Evolutionary conservation across 1,284 basidiomycete genomes (phyloP).

Genomic region (Wolfiporia cocos): DNA sequence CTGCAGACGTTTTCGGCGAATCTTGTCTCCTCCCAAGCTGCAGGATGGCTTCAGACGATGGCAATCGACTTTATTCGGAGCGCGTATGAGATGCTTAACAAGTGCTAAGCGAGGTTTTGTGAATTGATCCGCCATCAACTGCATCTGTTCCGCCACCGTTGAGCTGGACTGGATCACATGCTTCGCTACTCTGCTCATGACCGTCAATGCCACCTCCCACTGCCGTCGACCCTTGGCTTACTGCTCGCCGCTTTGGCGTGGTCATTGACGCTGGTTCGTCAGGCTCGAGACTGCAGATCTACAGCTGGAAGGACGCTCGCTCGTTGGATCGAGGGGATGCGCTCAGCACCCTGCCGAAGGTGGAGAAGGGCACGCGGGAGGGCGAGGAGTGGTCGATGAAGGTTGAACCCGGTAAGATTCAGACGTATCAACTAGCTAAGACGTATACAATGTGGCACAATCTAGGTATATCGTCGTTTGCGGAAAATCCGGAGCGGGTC

Average conservation of each 20-base stretch:
- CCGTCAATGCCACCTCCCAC: conserved; percentile 67
- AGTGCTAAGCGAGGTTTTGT: no score
- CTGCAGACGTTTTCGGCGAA: no score
- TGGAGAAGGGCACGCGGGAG: conserved; percentile 86
- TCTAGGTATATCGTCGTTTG: conserved; percentile 80
- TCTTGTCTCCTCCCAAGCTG: no score
- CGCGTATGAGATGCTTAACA: no score
- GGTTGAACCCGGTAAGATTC: conserved; percentile 81
- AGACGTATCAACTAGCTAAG: not conserved
- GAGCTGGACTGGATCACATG: conserved; percentile 2
- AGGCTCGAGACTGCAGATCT: conserved; percentile 93
- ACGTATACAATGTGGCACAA: not conserved
- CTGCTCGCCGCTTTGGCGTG: conserved; percentile 84
- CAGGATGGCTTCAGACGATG: no score
- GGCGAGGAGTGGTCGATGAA: conserved; percentile 87
- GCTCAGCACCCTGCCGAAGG: conserved; percentile 60
- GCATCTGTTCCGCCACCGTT: not conserved
- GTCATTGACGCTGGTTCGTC: conserved; percentile 98
- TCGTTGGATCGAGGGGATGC: conserved; percentile 38
- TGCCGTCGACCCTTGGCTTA: conserved; percentile 63
- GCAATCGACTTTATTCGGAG: no score
- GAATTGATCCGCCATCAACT: no score
- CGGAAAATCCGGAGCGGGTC: conserved; percentile 62
- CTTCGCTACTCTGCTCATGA: conserved; percentile 9
- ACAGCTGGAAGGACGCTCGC: conserved; percentile 90